Evolutionary conservation across 2,329 filamentous ascomycete genomes (phyloP), one percentile per base, ranked within the genome.

Genomic region (Aspergillus novoparasiticus): DNA sequence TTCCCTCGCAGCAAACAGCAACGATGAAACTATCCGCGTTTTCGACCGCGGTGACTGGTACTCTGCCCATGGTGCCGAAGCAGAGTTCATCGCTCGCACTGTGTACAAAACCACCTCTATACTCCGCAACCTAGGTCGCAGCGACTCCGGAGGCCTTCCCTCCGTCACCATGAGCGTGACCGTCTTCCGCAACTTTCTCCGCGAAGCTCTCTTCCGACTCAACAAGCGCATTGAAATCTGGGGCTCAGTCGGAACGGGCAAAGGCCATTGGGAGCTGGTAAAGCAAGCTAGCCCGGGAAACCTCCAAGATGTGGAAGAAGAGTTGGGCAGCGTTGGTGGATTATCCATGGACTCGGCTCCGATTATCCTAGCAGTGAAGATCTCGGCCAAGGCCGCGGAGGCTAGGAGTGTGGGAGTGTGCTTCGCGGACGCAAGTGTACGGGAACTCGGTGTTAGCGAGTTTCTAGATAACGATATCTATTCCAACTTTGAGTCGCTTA

Each of bases 381-480:
- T 98, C 28, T 91, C 91, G 0, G 88, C 93, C n/a, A 96, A 91
- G 75, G 92, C 93, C 1, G 87, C 86, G 0, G 94, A 98, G 76
- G 92, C 90, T 6, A 86, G 95, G 53, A 92, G 87, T 68, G 90
- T 99, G 0, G 95, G 95, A 10, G 94, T 99, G 6, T 98, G 95
- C 79, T 99, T 99, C 75, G 96, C 95, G 9, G 95, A 99, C 82
- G 95, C 96, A 1, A 97, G 93, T 69, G 94, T 98, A 30, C 87
- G 95, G 58, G 95, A 99, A 81, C 85, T 99, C 2, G 95, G 95
- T 10, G 93, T 99, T 59, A 97, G 92, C 82, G 96, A 99, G 75
- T 99, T 99, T 69, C 86, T 97, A n/a, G 95, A 99, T 83, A 99
- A 98, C 74, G 95, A 99, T 75, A 84, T 97, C 11, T 99, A 96